phyloP scores from a whole-genome alignment of 495 filamentous ascomycete species.

The Lasiosphaeria hispida region DNA sequence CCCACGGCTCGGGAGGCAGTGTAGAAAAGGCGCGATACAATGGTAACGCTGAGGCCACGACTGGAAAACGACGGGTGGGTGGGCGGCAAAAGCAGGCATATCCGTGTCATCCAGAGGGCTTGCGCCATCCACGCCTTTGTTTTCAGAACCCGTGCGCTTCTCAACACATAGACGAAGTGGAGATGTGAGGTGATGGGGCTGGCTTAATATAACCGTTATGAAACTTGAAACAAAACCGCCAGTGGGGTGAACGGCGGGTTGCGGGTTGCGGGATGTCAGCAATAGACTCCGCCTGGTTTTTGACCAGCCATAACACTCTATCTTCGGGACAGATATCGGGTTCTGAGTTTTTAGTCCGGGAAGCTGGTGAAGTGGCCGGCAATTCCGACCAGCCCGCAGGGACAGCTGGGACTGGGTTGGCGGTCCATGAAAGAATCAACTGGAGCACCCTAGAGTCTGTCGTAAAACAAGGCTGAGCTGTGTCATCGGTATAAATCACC shows the following conservation, averaged over 20 bases:
- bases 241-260: not conserved
- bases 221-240: constrained; percentile 23
- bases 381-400: not conserved
- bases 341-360: constrained; percentile 5
- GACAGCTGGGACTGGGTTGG: not conserved
- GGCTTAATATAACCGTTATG: constrained; percentile 15
- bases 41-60: not conserved
- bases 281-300: not conserved
- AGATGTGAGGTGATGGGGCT: constrained; percentile 9
- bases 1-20: not conserved
- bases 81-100: too few species aligned
- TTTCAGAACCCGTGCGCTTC: constrained; percentile 14
- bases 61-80: too few species aligned
- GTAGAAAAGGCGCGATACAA: not conserved
- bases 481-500: not conserved
- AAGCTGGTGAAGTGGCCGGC: not conserved
- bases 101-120: too few species aligned
- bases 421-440: constrained; percentile 1
- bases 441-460: not conserved
- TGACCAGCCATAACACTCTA: not conserved
- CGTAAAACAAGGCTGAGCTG: constrained; percentile 5
- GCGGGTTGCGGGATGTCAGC: not conserved
- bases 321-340: constrained; percentile 7
- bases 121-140: not conserved
- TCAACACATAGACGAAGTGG: constrained; percentile 9